Percentiles rank a stretch among this genome's conserved stretches.
phyloP scores from a whole-genome alignment of 2,329 filamentous ascomycete genomes.

The Penicillium sp. region DNA sequence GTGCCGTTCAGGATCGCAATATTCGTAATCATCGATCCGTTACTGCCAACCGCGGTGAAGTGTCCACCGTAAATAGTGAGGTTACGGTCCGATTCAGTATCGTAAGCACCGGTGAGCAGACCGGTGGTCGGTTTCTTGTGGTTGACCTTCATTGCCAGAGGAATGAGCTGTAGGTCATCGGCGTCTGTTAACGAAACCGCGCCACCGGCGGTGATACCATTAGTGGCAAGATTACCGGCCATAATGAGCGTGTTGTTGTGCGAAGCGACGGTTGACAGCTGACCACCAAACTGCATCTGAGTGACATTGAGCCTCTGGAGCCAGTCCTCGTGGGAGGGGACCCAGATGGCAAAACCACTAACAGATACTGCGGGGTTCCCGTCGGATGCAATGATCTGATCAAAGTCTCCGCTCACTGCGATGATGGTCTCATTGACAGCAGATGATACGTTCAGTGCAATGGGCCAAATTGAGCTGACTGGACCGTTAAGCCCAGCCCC shows the following conservation, averaged over 20 bases:
- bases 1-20: constrained; percentile 76
- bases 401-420: constrained; percentile 76
- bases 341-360: constrained; percentile 84
- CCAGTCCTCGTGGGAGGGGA: constrained; percentile 82
- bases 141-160: constrained; percentile 51
- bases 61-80: constrained; percentile 84
- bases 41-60: constrained; percentile 66
- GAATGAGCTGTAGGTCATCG: constrained; percentile 37
- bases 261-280: constrained; percentile 66
- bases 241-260: constrained; percentile 61
- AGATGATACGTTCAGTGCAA: constrained; percentile 72
- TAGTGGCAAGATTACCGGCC: constrained; percentile 76
- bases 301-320: constrained; percentile 69
- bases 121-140: constrained; percentile 24
- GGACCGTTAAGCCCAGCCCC: constrained; percentile 81
- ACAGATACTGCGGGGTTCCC: constrained; percentile 59
- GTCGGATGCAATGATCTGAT: constrained; percentile 63
- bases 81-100: constrained; percentile 66
- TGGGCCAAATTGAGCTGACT: constrained; percentile 69
- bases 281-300: constrained; percentile 65
- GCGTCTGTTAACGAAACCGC: constrained; percentile 60
- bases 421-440: constrained; percentile 68
- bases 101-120: constrained; percentile 73
- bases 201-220: constrained; percentile 68
- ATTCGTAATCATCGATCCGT: constrained; percentile 72